Conservation (phyloP, 192 early-diverging fungal species). For the Coemansia sp. region DNA sequence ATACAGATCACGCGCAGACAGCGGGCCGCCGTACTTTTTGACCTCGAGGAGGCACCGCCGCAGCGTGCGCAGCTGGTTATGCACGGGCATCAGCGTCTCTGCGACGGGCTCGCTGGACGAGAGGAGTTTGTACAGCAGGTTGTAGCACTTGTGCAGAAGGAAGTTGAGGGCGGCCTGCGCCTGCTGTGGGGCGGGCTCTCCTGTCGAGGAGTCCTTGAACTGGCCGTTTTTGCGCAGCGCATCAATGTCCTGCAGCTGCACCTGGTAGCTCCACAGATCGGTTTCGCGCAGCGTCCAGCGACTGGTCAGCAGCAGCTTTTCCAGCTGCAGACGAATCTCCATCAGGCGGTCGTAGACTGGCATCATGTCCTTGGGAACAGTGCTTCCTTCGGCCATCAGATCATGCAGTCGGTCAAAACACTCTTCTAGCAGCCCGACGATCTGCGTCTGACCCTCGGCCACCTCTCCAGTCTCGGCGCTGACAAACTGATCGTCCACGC, state of each 20-base stretch:
- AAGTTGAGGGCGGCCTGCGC: slow-evolving; percentile 80
- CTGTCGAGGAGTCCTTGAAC: slow-evolving; percentile 67
- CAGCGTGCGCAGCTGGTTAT: slow-evolving; percentile 83
- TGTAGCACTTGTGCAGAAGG: slow-evolving; percentile 82
- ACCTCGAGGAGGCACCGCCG: slow-evolving; percentile 76
- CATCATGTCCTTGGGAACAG: slow-evolving; percentile 63
- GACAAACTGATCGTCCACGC: slow-evolving; percentile 82
- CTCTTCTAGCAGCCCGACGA: slow-evolving; percentile 77
- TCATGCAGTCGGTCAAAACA: slow-evolving; percentile 84
- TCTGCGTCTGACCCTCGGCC: slow-evolving; percentile 81
- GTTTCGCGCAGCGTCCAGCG: slow-evolving; percentile 81
- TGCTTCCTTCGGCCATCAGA: slow-evolving; percentile 66
- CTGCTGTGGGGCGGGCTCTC: slow-evolving; percentile 59
- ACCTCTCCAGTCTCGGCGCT: slow-evolving; percentile 63
- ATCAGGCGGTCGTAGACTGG: slow-evolving; percentile 63
- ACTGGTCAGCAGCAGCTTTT: slow-evolving; percentile 71
- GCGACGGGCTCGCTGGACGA: slow-evolving; percentile 78
- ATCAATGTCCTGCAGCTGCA: slow-evolving; percentile 81
- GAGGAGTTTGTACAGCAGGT: slow-evolving; percentile 79
- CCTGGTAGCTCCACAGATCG: slow-evolving; percentile 74
- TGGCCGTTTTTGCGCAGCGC: slow-evolving; percentile 82
- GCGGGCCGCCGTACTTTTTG: slow-evolving; percentile 77
- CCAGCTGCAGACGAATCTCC: slow-evolving; percentile 74
- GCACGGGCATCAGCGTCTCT: slow-evolving; percentile 80
- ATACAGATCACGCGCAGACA: slow-evolving; percentile 74